Percentiles rank a stretch among this genome's conserved stretches.
phyloP scores from a whole-genome alignment of 306 rosid species.

The Cicer yamashitae region DNA sequence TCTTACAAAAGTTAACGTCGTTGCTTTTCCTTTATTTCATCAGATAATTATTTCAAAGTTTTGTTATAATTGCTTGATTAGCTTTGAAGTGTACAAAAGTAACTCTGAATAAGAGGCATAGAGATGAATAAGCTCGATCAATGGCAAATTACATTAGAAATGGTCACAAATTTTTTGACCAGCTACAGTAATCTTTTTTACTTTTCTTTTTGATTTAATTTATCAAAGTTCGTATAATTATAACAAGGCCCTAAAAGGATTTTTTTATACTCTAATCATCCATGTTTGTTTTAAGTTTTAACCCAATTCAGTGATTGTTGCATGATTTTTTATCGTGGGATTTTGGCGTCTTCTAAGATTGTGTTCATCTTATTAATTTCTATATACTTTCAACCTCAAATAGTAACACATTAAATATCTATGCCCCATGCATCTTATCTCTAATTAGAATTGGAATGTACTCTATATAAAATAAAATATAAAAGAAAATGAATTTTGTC shows the following conservation, averaged over 20 bases:
- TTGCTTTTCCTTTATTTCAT: conserved; percentile 46
- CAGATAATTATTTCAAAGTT: neutral
- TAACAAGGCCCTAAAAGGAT: no score
- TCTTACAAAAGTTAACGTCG: conserved; percentile 57
- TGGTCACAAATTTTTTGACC: no score
- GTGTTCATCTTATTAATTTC: conserved; percentile 32
- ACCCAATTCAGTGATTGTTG: conserved; percentile 30
- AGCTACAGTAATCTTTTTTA: no score
- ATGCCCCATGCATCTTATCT: conserved; percentile 47
- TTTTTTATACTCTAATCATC: no score
- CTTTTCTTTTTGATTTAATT: no score
- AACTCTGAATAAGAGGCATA: neutral
- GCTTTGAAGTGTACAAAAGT: conserved; percentile 20
- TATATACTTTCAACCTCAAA: conserved; percentile 35
- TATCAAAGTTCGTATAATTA: no score
- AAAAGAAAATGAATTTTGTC: no score
- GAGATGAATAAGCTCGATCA: neutral
- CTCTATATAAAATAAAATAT: no score
- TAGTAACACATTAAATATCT: conserved; percentile 35
- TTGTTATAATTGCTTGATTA: conserved; percentile 6
- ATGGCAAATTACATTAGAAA: no score
- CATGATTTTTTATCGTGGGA: conserved; percentile 61
- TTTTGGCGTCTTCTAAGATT: conserved; percentile 63
- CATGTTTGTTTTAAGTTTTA: no score
- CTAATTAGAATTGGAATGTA: no score